Evolutionary conservation across 768 basidiomycete species (phyloP), one percentile per base, ranked within the genome.

Genomic region (Psilocybe azurescens): DNA sequence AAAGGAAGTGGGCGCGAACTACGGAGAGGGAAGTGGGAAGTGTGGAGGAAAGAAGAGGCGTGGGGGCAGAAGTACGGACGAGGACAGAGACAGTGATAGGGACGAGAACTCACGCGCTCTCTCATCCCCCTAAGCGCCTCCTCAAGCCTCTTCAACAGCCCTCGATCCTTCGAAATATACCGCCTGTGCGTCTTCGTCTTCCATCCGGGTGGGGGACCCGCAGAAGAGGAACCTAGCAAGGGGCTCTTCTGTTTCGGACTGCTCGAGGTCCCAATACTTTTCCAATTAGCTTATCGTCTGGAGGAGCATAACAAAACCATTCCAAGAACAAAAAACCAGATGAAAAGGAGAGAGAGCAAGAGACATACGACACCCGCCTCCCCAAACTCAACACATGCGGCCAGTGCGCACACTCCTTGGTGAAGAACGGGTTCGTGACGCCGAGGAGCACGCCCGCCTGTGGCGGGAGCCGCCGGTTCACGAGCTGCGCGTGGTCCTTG

Each of bases 391-490:
- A 75, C 1, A 90, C 74, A 74, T 97, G 93, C 2, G 93, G 92
- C 93, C 93, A 97, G 73, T 95, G 92, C 1, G 81, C 79, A 69
- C 92, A 94, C 1, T 86, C 85, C 55, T 86, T 86, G 69, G 89
- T 87, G 56, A 96, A 90, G 68, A 93, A 88, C 0, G 95, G 95
- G 68, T 96, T 97, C 1, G 95, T 97, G 8, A 94, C 91, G 8
- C 95, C 93, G 3, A 97, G 72, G 5, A 97, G 66, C 3, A 93
- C 73, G 1, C 94, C 94, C 0, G 88, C 74, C 72, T 88, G 87
- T 0, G 93, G 94, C n/a, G 88, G 85, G 32, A 91, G 85, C 63
- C 89, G 85, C 63, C 89, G 88, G 72, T 94, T 95, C 47, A 97
- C 89, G 11, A 99, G 74, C 1, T 82, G 69, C 3, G 82, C 67